Base-by-base conservation (phyloP, 768 basidiomycete genomes). In the Boletellus sp. region DNA sequence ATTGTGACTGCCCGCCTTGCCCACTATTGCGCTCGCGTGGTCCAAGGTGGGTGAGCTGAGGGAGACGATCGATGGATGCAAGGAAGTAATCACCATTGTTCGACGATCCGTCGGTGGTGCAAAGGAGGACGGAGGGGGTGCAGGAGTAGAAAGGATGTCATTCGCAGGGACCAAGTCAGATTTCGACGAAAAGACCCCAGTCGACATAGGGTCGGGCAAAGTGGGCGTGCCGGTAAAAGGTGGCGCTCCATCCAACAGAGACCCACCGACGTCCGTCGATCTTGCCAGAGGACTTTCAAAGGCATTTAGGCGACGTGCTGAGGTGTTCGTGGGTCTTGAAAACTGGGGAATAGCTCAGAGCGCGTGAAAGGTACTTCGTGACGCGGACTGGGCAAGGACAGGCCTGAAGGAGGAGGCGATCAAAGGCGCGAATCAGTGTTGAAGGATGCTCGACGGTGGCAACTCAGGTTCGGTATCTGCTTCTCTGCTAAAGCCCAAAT, bases 321-420 rank as follows among this genome's bases (percentile, higher is more conserved):
- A 89, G 66, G 91, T 90, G 6, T 77, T 78, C 50, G 95, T 97
- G 66, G 88, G 84, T 47, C 73, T 76, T 53, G 95, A 99, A 72
- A 89, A 86, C 64, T 99, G 94, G 94, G 78, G 75, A 11, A 73
- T 77, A 26, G 94, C 94, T 7, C 69, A 73, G 58, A 71, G 74
- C 54, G 90, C 94, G 62, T 98, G 94, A 94, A 87, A 93, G 62
- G 59, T 67, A 31, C 64, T 96, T 50, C 75, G 78, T 35, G 75
- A 74, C 1, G 69, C 78, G 5, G 79, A 76, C 9, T 83, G 82
- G 75, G 78, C 78, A 1, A 69, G 67, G 12, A 69, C 74, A 35
- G 69, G 70, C 42, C 71, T 78, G 2, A 79, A 85, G 41, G 68
- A 71, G 37, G 90, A 90, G 52, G 86, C 89, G n/a, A 77, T 84